Base-by-base conservation (phyloP, 176 grass and related monocot genomes). In the Elymus sibiricus region DNA sequence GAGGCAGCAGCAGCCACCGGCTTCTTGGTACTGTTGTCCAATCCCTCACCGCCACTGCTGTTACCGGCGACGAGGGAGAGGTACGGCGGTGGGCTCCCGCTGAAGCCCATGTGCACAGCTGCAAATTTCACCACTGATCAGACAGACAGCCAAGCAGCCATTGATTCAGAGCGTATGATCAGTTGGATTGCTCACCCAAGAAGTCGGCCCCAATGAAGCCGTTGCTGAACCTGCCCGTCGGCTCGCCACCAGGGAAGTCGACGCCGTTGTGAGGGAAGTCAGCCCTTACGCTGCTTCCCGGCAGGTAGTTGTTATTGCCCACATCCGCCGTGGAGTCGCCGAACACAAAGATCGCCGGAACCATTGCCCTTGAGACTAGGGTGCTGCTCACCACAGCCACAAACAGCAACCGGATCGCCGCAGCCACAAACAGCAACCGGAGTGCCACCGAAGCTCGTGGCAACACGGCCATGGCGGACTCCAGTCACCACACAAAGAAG, bases 161-260 rank as follows among this genome's bases (percentile, higher is more conserved):
- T 46, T 1, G 37, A 14, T 25, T 1, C 13, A n/a, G 70, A 75
- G 15, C 7, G 0, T 19, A 24, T 27, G 31, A 71, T 65, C 40
- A 55, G 43, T 19, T 14, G 26, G 27, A 6, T 15, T 13, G 59
- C 84, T 44, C 32, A 97, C 94, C 87, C n/a, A 97, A 55, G 79
- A 94, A 97, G 78, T 97, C 94, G 7, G 76, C 61, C 4, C 69
- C 46, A 32, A 90, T 92, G 64, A 90, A 78, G 72, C 92, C 94
- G 10, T 97, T 97, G 80, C 94, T 97, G 62, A 97, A 97, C 85
- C 94, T 90, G 11, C 92, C 94, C 2, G 92, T 97, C 4, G 90
- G 80, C 79, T 28, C 86, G 28, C 85, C 71, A 14, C 82, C 70
- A 14, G 92, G 94, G 77, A 94, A 89, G 88, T 97, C 92, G 66